Conservation (phyloP, 1,139 yeast species). For the Geotrichum aggregatum region DNA sequence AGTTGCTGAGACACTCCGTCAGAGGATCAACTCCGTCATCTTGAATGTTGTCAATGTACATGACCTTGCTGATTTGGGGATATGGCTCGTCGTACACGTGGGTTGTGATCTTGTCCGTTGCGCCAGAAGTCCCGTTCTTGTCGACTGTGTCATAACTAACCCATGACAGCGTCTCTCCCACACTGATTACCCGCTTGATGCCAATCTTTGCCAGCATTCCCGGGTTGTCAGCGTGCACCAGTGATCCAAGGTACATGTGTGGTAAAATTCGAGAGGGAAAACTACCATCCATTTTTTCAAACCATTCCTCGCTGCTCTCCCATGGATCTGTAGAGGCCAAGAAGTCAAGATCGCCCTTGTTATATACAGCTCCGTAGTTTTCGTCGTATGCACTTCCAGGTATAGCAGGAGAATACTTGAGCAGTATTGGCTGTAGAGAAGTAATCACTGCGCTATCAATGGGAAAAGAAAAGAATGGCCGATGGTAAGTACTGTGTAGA, state of each 20-base stretch:
- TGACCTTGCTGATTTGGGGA: constrained; percentile 35
- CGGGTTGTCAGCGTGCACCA: constrained; percentile 73
- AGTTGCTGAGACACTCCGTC: constrained; percentile 40
- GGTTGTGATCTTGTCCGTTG: constrained; percentile 17
- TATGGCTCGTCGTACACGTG: constrained; percentile 25
- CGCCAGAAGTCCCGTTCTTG: constrained; percentile 22
- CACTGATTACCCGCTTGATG: constrained; percentile 72
- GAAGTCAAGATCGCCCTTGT: constrained; percentile 2
- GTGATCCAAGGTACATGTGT: constrained; percentile 80
- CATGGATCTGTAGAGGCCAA: neutral
- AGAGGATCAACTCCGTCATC: constrained; percentile 52
- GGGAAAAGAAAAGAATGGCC: constrained; percentile 81
- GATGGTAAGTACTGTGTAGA: constrained; percentile 57
- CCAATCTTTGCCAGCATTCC: constrained; percentile 61
- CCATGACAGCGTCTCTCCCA: constrained; percentile 80
- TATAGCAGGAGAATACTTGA: constrained; percentile 50
- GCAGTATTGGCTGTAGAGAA: constrained; percentile 59
- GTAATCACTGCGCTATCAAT: constrained; percentile 65
- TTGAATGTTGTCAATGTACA: constrained; percentile 44
- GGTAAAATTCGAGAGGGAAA: constrained; percentile 73
- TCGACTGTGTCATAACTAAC: constrained; percentile 22
- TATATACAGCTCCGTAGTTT: constrained; percentile 22
- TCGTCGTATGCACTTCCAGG: constrained; percentile 20
- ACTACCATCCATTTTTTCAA: constrained; percentile 47
- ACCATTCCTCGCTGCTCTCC: constrained; percentile 32